phyloP scores from a whole-genome alignment of 2,329 filamentous ascomycete species.

The Rosellinia necatrix region DNA sequence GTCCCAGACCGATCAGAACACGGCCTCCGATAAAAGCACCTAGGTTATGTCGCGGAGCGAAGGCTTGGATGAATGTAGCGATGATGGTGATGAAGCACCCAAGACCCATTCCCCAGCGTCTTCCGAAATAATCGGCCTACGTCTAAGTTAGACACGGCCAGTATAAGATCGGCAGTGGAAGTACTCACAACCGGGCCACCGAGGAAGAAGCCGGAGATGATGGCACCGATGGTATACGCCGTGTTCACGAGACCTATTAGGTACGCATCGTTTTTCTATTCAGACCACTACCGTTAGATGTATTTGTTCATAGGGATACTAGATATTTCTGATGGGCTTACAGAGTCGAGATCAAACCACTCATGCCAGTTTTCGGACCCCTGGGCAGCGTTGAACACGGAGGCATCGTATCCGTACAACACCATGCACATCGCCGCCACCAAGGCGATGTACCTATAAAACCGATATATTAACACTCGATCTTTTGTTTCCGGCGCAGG shows the following conservation, averaged over 20 bases:
- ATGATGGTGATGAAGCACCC: slow-evolving; percentile 69
- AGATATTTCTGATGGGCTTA: slow-evolving; percentile 29
- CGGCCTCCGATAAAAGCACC: slow-evolving; percentile 71
- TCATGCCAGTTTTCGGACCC: slow-evolving; percentile 68
- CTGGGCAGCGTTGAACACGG: slow-evolving; percentile 74
- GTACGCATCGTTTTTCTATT: slow-evolving; percentile 48
- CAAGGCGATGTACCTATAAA: slow-evolving; percentile 66
- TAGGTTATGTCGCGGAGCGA: slow-evolving; percentile 63
- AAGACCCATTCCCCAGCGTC: slow-evolving; percentile 66
- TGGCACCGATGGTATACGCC: slow-evolving; percentile 71
- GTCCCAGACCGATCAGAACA: slow-evolving; percentile 71
- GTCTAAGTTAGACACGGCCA: not conserved
- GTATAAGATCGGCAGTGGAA: not conserved
- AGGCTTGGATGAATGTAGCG: slow-evolving; percentile 71
- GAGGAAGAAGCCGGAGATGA: slow-evolving; percentile 71
- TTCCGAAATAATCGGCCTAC: slow-evolving; percentile 61
- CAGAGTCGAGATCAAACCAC: slow-evolving; percentile 60
- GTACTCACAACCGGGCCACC: slow-evolving; percentile 60
- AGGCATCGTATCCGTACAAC: slow-evolving; percentile 75
- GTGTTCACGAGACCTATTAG: slow-evolving; percentile 64
- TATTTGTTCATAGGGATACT: not conserved
- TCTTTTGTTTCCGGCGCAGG: not conserved
- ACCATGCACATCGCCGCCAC: slow-evolving; percentile 77
- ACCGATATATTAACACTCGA: not conserved
- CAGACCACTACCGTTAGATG: slow-evolving; percentile 1